Evolutionary conservation across 139 green algal species (phyloP).

Genomic region (Micractinium conductrix): DNA sequence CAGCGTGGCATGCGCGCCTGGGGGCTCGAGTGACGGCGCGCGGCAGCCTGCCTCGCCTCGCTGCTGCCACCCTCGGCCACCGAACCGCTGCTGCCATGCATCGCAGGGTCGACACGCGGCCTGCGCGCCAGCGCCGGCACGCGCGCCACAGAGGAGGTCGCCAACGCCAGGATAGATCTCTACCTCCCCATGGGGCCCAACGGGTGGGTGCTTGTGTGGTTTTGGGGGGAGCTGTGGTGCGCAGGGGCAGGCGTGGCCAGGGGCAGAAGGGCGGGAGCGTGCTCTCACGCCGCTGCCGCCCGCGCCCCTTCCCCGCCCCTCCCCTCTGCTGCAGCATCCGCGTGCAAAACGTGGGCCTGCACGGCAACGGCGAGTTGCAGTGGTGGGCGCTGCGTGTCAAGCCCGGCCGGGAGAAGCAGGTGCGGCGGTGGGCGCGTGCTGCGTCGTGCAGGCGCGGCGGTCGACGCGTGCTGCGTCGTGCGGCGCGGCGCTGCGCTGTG

Average conservation of each 20-base stretch:
- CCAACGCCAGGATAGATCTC: not conserved
- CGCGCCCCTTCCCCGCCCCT: not conserved
- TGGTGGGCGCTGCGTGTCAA: conserved; percentile 21
- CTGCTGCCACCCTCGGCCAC: too few species aligned
- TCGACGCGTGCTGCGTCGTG: too few species aligned
- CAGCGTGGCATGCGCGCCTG: too few species aligned
- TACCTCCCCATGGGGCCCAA: not conserved
- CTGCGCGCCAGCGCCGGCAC: conserved; percentile 4
- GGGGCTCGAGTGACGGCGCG: too few species aligned
- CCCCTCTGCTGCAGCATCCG: not conserved
- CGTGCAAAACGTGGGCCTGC: conserved; percentile 2
- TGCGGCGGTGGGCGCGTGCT: not conserved
- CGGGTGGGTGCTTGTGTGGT: not conserved
- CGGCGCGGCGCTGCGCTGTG: too few species aligned
- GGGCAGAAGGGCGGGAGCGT: not conserved
- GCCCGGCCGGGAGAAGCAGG: conserved; percentile 22
- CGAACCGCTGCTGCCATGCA: too few species aligned
- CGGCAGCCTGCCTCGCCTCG: too few species aligned
- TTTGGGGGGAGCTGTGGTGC: not conserved
- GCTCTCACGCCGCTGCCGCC: not conserved
- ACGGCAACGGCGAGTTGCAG: conserved; percentile 17
- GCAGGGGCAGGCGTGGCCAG: not conserved
- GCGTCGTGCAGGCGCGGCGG: not conserved
- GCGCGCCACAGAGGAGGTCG: not conserved
- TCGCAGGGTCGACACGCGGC: not conserved